phyloP scores from a whole-genome alignment of 2,329 filamentous ascomycete genomes.

The Colletotrichum tanaceti region DNA sequence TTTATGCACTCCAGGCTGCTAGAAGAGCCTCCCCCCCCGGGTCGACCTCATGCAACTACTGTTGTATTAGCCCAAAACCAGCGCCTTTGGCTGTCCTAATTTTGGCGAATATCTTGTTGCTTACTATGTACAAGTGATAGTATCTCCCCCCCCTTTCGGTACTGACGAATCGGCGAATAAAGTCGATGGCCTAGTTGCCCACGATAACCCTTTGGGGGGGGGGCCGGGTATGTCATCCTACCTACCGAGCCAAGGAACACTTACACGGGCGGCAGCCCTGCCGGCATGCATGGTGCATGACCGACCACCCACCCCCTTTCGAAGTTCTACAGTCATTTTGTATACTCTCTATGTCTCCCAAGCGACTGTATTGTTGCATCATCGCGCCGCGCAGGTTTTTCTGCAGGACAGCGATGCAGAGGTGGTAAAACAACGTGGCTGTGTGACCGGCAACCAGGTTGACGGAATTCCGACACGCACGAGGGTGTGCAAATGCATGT shows the following conservation, averaged over 20 bases:
- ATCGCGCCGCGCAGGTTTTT: background rate
- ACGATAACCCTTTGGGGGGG: background rate
- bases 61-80: background rate
- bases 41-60: background rate
- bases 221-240: slow-evolving; percentile 15
- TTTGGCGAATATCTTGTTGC: slow-evolving; percentile 1
- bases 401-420: background rate
- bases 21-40: background rate
- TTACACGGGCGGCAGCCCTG: background rate
- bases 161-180: background rate
- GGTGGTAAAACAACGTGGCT: background rate
- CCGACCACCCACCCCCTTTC: background rate
- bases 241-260: background rate
- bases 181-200: slow-evolving; percentile 5
- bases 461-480: slow-evolving; percentile 11
- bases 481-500: background rate
- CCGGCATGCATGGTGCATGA: slow-evolving; percentile 2
- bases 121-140: too few relatives aligned
- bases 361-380: background rate
- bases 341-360: background rate
- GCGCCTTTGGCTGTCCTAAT: background rate
- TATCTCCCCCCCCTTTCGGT: too few relatives aligned
- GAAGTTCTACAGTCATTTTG: background rate
- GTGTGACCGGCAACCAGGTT: background rate
- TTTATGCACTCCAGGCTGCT: background rate